Evolutionary conservation across 257 asterid species (phyloP), one percentile per base, ranked within the genome.

Genomic region (Penstemon davidsonii): DNA sequence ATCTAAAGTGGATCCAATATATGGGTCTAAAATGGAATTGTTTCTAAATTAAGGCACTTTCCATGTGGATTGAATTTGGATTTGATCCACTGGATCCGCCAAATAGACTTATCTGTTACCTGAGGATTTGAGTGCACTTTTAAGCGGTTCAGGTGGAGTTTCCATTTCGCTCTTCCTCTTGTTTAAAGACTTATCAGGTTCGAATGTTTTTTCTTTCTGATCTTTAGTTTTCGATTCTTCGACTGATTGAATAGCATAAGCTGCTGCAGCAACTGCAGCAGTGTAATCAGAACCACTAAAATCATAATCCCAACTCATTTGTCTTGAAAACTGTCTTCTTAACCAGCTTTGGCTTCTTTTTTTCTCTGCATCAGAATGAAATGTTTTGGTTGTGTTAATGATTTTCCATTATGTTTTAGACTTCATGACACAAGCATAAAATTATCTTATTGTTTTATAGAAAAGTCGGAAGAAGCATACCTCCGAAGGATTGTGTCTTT

Each of bases 251-350:
- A 91, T 69, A 38, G 98, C 98, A 66, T 74, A 84, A 47, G 98
- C 98, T 53, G 95, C 89, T 19, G 96, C 96, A 10, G 96, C 98
- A 62, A 87, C 83, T 4, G 96, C 95, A 47, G 84, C 64, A 10
- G 82, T 85, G 54, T 85, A 87, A 8, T 83, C 94, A 5, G 68
- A 71, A 5, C 77, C 77, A 54, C 71, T 75, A 47, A 66, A 71
- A 58, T 84, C 94, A 67, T 68, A 54, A 42, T 84, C 89, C 64
- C 62, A 75, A 72, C 85, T 80, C 91, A 72, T 81, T 50, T 81
- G 84, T 73, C 87, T 80, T 2, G 89, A 84, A 4, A 85, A 68
- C 76, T 81, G 95, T 80, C 83, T 82, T 69, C 66, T 70, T 47
- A 80, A 50, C 96, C 95, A 88, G 78, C 87, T 78, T 47, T 71